Base-by-base conservation (phyloP, 192 early-diverging fungal genomes). In the Oehlia diaphana region DNA sequence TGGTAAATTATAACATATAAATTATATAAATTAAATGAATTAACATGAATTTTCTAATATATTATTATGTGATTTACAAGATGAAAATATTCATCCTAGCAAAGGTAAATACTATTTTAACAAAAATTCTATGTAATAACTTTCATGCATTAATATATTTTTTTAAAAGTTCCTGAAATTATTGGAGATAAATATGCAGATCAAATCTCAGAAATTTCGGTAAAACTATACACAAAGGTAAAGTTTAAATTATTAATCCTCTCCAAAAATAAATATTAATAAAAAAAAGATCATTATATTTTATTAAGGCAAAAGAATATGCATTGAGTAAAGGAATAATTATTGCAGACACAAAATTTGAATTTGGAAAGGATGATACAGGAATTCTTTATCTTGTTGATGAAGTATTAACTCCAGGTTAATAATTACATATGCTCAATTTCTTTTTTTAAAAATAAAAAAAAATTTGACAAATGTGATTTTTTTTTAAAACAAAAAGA, bases 291-390 rank as follows among this genome's bases (percentile, higher is more conserved):
- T 64, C 96, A 97, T 83, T 96, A 95, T 96, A 75, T 90, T 96
- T 19, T 94, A 26, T 97, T 86, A 84, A 91, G 88, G 98, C 98
- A 2, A 90, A 91, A 26, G 90, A 94, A 61, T 97, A 96, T 77
- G 97, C 97, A 4, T 69, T 83, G 6, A 82, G 84, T 39, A 91
- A 90, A 83, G 97, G 97, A 44, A 98, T 99, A 75, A 95, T 99
- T 71, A 99, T 99, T 87, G 98, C 98, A 13, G 98, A 99, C 76
- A 99, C 98, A 49, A 99, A 99, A 84, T 98, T 99, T 83, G 98
- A 99, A 86, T 99, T 99, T 91, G 98, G 98, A 74, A 90, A 95
- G 10, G 95, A 99, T 85, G 86, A 88, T 47, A 74, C 93, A 19
- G 94, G 94, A 77, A 87, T 84, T 31, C 82, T 99, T 31, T 91